Conservation (phyloP, 2,329 filamentous ascomycete genomes). For the Aspergillus ustus region DNA sequence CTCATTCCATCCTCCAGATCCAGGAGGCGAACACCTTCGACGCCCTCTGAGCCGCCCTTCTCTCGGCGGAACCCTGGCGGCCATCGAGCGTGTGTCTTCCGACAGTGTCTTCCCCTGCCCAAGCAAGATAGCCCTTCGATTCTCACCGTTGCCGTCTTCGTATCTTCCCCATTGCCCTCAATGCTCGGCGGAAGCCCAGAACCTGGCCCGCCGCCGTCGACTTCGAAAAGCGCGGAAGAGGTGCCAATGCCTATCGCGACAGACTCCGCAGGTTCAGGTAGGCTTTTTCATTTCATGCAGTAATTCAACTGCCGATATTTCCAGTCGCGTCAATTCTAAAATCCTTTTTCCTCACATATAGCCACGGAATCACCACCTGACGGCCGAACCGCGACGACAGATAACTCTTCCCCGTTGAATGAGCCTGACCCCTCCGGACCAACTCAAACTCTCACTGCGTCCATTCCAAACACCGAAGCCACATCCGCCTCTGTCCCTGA, state of each 20-base stretch:
- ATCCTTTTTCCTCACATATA: slow-evolving; percentile 24
- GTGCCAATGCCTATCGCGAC: slow-evolving; percentile 41
- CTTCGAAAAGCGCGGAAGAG: slow-evolving; percentile 36
- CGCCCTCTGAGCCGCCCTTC: slow-evolving; percentile 20
- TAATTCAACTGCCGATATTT: background rate
- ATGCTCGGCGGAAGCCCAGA: slow-evolving; percentile 42
- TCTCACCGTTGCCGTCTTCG: slow-evolving; percentile 19
- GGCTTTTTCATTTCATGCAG: slow-evolving; percentile 17
- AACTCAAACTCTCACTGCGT: slow-evolving; percentile 20
- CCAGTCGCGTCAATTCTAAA: slow-evolving; percentile 9
- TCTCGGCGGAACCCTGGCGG: slow-evolving; percentile 32
- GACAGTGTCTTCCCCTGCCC: slow-evolving; percentile 14
- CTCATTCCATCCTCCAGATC: slow-evolving; percentile 19
- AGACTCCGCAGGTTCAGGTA: slow-evolving; percentile 33
- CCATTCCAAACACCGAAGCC: slow-evolving; percentile 23
- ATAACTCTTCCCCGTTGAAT: slow-evolving; percentile 29
- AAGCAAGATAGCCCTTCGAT: slow-evolving; percentile 13
- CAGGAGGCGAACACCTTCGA: slow-evolving; percentile 32
- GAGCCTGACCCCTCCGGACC: slow-evolving; percentile 21
- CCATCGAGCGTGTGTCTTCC: slow-evolving; percentile 20
- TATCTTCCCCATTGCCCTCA: slow-evolving; percentile 33
- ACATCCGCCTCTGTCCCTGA: slow-evolving; percentile 26
- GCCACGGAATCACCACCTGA: slow-evolving; percentile 33
- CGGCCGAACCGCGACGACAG: slow-evolving; percentile 26
- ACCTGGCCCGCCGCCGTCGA: slow-evolving; percentile 36